phyloP scores from a whole-genome alignment of 2,329 filamentous ascomycete species.

The Claviceps sp. region DNA sequence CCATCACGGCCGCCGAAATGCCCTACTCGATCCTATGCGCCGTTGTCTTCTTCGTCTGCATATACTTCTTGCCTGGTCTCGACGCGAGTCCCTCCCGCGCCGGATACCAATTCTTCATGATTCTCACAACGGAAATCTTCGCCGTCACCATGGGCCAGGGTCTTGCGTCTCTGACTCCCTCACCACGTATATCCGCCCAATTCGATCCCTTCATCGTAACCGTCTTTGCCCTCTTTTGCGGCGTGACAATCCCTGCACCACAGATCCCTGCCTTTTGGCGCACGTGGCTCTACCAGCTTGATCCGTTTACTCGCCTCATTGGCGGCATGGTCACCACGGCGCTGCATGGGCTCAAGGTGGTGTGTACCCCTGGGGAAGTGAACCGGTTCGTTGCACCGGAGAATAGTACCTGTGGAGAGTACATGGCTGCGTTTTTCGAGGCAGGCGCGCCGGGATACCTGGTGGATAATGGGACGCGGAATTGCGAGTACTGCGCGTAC shows the following conservation, averaged over 20 bases:
- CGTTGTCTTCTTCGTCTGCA: conserved; percentile 64
- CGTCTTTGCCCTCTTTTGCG: conserved; percentile 74
- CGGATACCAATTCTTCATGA: conserved; percentile 77
- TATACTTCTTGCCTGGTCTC: conserved; percentile 78
- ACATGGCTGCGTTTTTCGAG: conserved; percentile 60
- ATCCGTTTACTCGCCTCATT: conserved; percentile 73
- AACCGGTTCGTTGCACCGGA: conserved; percentile 54
- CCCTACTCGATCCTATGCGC: conserved; percentile 74
- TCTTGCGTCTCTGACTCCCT: conserved; percentile 64
- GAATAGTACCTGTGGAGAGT: conserved; percentile 57
- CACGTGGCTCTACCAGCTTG: conserved; percentile 68
- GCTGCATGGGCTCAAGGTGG: conserved; percentile 50
- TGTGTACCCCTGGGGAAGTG: conserved; percentile 47
- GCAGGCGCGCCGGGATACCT: conserved; percentile 60
- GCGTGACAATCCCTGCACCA: conserved; percentile 66
- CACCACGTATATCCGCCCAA: conserved; percentile 64
- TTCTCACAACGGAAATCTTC: conserved; percentile 74
- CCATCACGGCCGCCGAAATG: conserved; percentile 71
- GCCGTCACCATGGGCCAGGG: conserved; percentile 67
- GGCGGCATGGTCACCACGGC: conserved; percentile 69
- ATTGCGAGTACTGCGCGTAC: conserved; percentile 74
- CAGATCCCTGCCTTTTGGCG: conserved; percentile 72
- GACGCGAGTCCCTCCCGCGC: conserved; percentile 48
- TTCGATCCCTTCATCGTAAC: conserved; percentile 76
- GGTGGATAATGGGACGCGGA: conserved; percentile 46